Evolutionary conservation across 768 basidiomycete species (phyloP), one percentile per base, ranked within the genome.

Genomic region (Amanita phalloides): DNA sequence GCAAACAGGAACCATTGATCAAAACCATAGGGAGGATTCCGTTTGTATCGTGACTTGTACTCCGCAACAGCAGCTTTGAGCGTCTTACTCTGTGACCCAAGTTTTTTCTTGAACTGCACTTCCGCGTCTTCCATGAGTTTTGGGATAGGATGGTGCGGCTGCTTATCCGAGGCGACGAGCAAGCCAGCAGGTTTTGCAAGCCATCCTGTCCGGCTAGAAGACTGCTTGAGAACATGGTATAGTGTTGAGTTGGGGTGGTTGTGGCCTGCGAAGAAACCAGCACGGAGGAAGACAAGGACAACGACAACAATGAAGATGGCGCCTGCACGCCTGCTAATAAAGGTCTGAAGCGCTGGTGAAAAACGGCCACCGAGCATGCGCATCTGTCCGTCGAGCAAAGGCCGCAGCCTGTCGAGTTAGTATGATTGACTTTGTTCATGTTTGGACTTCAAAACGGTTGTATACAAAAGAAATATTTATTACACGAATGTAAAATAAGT

Each of bases 1-100:
- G 84, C 87, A 65, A 91, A 97, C 42, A 66, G 62, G 78, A 82
- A 95, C 95, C 95, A 97, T 26, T 76, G 68, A 61, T 92, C 94
- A 56, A 98, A 99, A 1, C 93, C 95, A 39, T 76, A 79, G 0
- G 96, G 95, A 4, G 96, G 96, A 33, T 79, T 68, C 35, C 87
- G 78, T 8, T 71, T 71, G 65, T 95, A 93, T 53, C 93, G 74
- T 51, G 76, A 69, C 57, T 71, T 79, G 67, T 99, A 99, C 64
- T 95, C 91, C 7, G 66, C 65, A 0, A 90, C 89, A 0, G 95
- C 95, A 25, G 79, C 78, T 37, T 71, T 70, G 33, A 98, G 73
- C 0, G 89, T 86, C 59, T 76, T 80, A 65, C 89, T 92, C 70
- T 98, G 96, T 46, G 73, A 71, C 2, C 69, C 71, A 26, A 98